These are phyloP conservation scores for Choanephora cucurbitarum DNA, from an alignment of 371 early-diverging fungal species.

Conservation along the genomic window DNA sequence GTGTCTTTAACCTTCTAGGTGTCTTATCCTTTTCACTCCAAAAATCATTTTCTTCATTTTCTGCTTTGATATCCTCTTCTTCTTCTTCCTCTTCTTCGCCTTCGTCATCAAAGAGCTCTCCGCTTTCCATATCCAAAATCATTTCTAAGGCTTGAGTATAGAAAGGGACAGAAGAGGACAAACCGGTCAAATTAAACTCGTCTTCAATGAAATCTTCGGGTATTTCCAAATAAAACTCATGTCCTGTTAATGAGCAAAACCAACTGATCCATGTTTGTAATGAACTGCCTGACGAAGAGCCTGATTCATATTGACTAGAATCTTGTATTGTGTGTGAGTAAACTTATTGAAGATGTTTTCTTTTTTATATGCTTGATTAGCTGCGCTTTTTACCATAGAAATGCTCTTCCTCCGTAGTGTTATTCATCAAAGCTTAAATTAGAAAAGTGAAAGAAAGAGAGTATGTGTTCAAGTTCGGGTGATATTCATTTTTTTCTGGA, in stretches of 20 bases:
- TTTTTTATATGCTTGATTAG: too few relatives aligned
- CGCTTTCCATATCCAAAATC: conserved; percentile 85
- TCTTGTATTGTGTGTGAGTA: neutral
- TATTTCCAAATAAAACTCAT: conserved; percentile 85
- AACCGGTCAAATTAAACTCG: conserved; percentile 91
- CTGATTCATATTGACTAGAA: conserved; percentile 7
- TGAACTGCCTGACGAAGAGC: conserved; percentile 25
- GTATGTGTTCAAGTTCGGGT: too few relatives aligned
- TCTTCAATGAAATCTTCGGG: conserved; percentile 90
- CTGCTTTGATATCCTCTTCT: conserved; percentile 20
- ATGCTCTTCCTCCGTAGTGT: neutral
- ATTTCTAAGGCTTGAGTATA: conserved; percentile 82
- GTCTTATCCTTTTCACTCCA: conserved; percentile 32
- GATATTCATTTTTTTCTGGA: too few relatives aligned
- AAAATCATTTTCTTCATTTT: conserved; percentile 32
- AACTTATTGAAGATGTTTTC: too few relatives aligned
- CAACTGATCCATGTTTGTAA: conserved; percentile 79
- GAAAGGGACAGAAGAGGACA: conserved; percentile 78
- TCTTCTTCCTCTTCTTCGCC: conserved; percentile 32
- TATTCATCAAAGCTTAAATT: neutral
- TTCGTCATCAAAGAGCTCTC: conserved; percentile 36
- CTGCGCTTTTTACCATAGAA: neutral
- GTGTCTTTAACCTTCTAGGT: conserved; percentile 14
- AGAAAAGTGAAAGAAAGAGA: neutral
- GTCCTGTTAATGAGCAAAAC: conserved; percentile 84